Conservation (phyloP, 2,329 filamentous ascomycete species). For the Colletotrichum cordylinicola region DNA sequence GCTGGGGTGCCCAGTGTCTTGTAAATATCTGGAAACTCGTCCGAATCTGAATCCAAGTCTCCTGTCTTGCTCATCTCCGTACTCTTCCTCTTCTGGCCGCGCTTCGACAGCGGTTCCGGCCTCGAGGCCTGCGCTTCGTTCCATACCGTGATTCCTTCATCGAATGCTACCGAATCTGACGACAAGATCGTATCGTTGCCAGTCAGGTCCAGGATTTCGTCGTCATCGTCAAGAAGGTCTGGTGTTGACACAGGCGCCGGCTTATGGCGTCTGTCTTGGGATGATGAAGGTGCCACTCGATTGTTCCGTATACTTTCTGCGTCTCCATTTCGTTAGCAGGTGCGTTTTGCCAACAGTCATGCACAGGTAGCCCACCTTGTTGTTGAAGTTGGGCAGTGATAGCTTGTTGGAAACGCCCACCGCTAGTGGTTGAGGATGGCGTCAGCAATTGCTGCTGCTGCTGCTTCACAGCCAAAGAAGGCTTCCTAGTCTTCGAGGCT, state of each 20-base stretch:
- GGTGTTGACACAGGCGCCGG: conserved; percentile 5
- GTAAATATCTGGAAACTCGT: conserved; percentile 61
- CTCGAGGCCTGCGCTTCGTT: conserved; percentile 45
- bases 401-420: conserved; percentile 26
- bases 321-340: background rate
- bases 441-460: conserved; percentile 43
- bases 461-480: conserved; percentile 46
- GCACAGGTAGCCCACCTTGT: conserved; percentile 8
- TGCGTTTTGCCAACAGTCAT: background rate
- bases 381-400: conserved; percentile 22
- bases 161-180: conserved; percentile 39
- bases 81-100: conserved; percentile 59
- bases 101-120: conserved; percentile 40
- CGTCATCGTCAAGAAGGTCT: conserved; percentile 25
- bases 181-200: conserved; percentile 36
- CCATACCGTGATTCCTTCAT: conserved; percentile 46
- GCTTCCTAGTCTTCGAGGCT: conserved; percentile 49
- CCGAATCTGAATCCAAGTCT: conserved; percentile 39
- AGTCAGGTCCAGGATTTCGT: conserved; percentile 43
- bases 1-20: conserved; percentile 49
- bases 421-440: conserved; percentile 38
- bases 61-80: conserved; percentile 45
- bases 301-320: background rate
- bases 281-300: background rate
- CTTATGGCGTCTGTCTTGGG: background rate